These are phyloP conservation scores for Santalum album DNA, from an alignment of 164 flowering plant species.

Conservation along the genomic window DNA sequence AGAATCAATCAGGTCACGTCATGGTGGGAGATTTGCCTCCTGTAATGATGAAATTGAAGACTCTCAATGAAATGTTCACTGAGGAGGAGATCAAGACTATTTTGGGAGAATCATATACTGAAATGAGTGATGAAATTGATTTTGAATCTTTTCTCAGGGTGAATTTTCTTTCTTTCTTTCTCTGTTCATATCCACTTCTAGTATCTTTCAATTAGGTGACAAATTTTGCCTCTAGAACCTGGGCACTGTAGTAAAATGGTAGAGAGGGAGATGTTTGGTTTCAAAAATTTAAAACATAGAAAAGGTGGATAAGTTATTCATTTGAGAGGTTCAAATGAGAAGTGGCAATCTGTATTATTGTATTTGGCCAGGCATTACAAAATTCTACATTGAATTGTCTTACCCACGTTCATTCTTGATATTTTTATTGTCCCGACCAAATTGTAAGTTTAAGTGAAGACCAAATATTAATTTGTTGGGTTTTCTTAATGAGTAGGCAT, in stretches of 20 bases:
- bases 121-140: conserved; percentile 38
- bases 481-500: not conserved
- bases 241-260: too few species aligned
- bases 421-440: not conserved
- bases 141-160: conserved; percentile 61
- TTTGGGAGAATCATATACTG: conserved; percentile 22
- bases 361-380: too few species aligned
- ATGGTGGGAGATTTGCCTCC: conserved; percentile 42
- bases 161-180: conserved; percentile 8
- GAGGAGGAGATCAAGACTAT: conserved; percentile 38
- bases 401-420: too few species aligned
- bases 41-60: conserved; percentile 34
- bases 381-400: too few species aligned
- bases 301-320: too few species aligned
- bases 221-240: too few species aligned
- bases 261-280: too few species aligned
- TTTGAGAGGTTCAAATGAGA: not conserved
- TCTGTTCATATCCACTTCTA: too few species aligned
- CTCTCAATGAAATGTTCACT: conserved; percentile 23
- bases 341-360: too few species aligned
- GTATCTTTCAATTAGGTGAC: too few species aligned
- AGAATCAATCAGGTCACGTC: conserved; percentile 30
- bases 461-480: not conserved
- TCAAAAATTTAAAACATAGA: too few species aligned
- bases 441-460: not conserved